Percentiles rank a stretch among this genome's conserved stretches.
These are phyloP conservation scores for Colletotrichum scovillei DNA, from an alignment of 2,329 filamentous ascomycete genomes.

Conservation along the genomic window DNA sequence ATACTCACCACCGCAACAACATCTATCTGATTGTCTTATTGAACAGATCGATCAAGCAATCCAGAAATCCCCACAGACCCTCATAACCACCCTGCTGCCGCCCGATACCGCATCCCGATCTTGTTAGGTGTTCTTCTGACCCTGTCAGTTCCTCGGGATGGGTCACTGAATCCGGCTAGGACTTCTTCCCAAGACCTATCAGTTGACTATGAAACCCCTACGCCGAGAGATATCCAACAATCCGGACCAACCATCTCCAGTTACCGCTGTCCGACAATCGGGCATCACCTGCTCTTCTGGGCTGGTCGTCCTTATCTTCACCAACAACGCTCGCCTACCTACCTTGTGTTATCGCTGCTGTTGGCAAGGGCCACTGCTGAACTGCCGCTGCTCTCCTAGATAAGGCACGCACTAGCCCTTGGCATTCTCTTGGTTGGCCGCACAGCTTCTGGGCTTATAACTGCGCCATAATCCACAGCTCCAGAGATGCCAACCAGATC, in stretches of 20 bases:
- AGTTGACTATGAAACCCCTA: neutral
- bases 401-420: neutral
- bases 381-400: neutral
- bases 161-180: slow-evolving; percentile 14
- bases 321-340: neutral
- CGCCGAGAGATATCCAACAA: slow-evolving; percentile 11
- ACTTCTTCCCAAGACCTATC: neutral
- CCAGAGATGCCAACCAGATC: no score
- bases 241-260: slow-evolving; percentile 4
- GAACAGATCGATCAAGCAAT: neutral
- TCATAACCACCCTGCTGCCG: neutral
- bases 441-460: neutral
- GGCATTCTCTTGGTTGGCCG: neutral
- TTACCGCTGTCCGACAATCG: neutral
- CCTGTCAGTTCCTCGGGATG: neutral
- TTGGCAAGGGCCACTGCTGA: neutral
- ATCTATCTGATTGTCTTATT: neutral
- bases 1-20: neutral
- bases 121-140: neutral
- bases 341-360: neutral
- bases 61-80: neutral
- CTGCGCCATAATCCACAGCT: neutral
- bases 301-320: slow-evolving; percentile 17
- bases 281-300: slow-evolving; percentile 19
- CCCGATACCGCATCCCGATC: no score